Evolutionary conservation across 2,329 filamentous ascomycete genomes (phyloP).

Genomic region (Davidsoniella virescens): DNA sequence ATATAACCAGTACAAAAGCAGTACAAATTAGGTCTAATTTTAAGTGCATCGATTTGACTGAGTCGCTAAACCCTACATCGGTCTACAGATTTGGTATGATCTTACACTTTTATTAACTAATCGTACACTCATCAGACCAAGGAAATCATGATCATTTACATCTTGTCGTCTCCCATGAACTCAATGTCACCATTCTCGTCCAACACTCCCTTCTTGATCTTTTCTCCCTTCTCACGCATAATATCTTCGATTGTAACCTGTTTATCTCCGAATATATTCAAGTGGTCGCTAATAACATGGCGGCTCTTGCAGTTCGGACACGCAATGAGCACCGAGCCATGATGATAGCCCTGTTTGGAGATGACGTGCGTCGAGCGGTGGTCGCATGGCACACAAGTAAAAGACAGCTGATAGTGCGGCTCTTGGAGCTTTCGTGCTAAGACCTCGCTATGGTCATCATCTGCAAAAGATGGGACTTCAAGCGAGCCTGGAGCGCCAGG

Average conservation of each 20-base stretch:
- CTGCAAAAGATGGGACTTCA: too few species aligned
- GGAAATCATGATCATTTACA: neutral
- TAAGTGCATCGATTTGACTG: too few species aligned
- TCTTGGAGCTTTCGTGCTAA: slow-evolving; percentile 23
- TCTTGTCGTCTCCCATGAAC: slow-evolving; percentile 49
- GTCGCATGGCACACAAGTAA: slow-evolving; percentile 81
- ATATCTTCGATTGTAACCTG: slow-evolving; percentile 61
- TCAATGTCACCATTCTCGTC: slow-evolving; percentile 75
- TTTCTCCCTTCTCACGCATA: slow-evolving; percentile 55
- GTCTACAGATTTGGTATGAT: too few species aligned
- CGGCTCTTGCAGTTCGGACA: slow-evolving; percentile 76
- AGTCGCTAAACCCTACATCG: too few species aligned
- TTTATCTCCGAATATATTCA: slow-evolving; percentile 59
- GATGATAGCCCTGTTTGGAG: slow-evolving; percentile 89
- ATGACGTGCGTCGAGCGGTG: slow-evolving; percentile 68
- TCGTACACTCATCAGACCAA: neutral
- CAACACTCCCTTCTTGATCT: slow-evolving; percentile 55
- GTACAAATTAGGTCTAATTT: too few species aligned
- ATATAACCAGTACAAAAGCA: too few species aligned
- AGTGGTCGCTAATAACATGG: slow-evolving; percentile 83
- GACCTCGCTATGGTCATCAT: slow-evolving; percentile 16
- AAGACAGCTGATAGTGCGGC: slow-evolving; percentile 72
- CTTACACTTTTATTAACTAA: neutral
- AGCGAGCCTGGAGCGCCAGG: too few species aligned
- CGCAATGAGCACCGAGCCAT: slow-evolving; percentile 73